A percentile compares a stretch with the other conserved stretches of the same genome.
These are phyloP conservation scores for Aphanomyces euteiches DNA, from an alignment of 352 stramenopile species.

Conservation along the genomic window DNA sequence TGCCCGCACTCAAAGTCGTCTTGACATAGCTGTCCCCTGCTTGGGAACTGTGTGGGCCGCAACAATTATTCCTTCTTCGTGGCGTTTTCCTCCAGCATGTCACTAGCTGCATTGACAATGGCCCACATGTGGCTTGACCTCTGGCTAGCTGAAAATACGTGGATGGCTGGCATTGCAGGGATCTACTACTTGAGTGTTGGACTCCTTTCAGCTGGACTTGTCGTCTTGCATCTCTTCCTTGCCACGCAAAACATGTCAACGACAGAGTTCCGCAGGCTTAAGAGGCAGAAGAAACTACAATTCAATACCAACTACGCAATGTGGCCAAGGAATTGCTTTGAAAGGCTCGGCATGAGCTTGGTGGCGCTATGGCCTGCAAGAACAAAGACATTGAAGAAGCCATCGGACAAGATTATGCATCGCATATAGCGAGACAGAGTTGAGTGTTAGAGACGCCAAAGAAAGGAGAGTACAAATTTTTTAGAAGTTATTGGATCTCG, in stretches of 20 bases:
- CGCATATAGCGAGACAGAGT: too few relatives aligned
- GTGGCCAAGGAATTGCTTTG: too few relatives aligned
- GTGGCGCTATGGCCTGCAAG: too few relatives aligned
- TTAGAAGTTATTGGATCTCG: too few relatives aligned
- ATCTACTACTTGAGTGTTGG: conserved; percentile 20
- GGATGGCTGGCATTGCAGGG: neutral
- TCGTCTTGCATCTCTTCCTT: conserved; percentile 71
- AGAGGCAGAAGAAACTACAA: too few relatives aligned
- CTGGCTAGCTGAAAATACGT: conserved; percentile 25
- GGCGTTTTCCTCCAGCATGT: conserved; percentile 50
- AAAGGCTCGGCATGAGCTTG: too few relatives aligned
- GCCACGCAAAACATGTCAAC: conserved; percentile 67
- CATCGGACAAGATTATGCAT: too few relatives aligned
- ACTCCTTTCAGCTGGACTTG: conserved; percentile 34
- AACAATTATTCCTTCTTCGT: conserved; percentile 94
- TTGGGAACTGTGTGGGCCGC: conserved; percentile 98
- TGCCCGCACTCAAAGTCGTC: conserved; percentile 25
- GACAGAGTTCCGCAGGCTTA: conserved; percentile 52
- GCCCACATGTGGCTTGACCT: conserved; percentile 42
- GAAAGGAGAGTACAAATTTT: too few relatives aligned
- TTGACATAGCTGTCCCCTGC: conserved; percentile 87
- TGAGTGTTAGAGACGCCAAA: too few relatives aligned
- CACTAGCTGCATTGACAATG: conserved; percentile 50
- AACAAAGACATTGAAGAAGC: too few relatives aligned
- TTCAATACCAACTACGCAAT: too few relatives aligned